Evolutionary conservation across 2,329 filamentous ascomycete species (phyloP).

Genomic region (Lojkania enalia): DNA sequence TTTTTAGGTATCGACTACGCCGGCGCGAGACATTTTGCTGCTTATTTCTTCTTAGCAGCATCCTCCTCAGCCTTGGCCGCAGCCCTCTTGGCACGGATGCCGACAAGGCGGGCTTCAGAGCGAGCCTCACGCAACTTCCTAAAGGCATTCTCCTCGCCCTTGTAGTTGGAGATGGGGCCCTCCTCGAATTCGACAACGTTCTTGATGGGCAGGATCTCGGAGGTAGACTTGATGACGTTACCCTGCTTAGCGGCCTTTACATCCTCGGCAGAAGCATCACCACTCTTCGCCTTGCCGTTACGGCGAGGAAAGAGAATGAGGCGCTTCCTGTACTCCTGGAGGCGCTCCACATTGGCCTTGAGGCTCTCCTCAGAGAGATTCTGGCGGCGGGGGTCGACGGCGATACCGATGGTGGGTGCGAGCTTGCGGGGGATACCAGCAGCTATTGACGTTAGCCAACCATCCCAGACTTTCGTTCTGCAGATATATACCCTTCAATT

Average conservation of each 20-base stretch:
- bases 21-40: neutral
- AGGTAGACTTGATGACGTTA: slow-evolving; percentile 57
- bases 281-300: slow-evolving; percentile 88
- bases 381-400: slow-evolving; percentile 92
- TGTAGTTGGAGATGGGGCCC: slow-evolving; percentile 70
- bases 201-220: slow-evolving; percentile 71
- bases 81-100: slow-evolving; percentile 89
- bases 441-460: slow-evolving; percentile 23
- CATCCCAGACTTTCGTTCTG: neutral
- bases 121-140: slow-evolving; percentile 81
- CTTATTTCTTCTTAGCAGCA: slow-evolving; percentile 78
- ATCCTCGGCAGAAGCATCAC: slow-evolving; percentile 82
- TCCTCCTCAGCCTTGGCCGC: slow-evolving; percentile 86
- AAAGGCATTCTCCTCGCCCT: slow-evolving; percentile 84
- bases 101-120: slow-evolving; percentile 78
- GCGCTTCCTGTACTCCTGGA: slow-evolving; percentile 95
- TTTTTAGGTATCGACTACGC: slow-evolving; percentile 29
- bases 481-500: slow-evolving; percentile 84
- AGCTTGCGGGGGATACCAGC: slow-evolving; percentile 1
- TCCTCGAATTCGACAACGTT: slow-evolving; percentile 74
- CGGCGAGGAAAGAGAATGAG: slow-evolving; percentile 98
- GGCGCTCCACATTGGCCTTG: slow-evolving; percentile 91
- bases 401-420: slow-evolving; percentile 93
- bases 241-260: slow-evolving; percentile 68
- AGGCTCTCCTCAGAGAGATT: slow-evolving; percentile 97